Evolutionary conservation across 768 basidiomycete species (phyloP), one percentile per base, ranked within the genome.

Genomic region (Mycena filopes): DNA sequence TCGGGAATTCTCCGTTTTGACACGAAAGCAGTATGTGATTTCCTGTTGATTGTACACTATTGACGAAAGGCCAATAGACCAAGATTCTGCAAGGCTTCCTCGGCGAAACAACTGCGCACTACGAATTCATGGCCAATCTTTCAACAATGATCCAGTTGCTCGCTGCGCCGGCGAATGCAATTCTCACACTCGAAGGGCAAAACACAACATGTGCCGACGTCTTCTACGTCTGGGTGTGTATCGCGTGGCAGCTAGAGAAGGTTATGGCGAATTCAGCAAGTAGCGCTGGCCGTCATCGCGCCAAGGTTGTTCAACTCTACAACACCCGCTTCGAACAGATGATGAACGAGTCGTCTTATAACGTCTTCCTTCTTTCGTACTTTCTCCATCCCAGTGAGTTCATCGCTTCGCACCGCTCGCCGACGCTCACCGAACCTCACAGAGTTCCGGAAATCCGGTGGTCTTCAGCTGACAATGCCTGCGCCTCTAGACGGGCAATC

Each of bases 181-280:
- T 77, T 47, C 41, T 70, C 2, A 74, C 74, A 4, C 70, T 76
- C 7, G 75, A 77, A 54, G 76, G 75, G 5, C 73, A 75, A 43
- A 72, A 74, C 40, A 72, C 70, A 0, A 76, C 65, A 1, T 75
- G 75, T 46, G 71, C 75, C 3, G 73, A 77, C 57, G 66, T 76
- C 16, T 77, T 77, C 41, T 75, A 73, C 65, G 74, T 67, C 5
- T 76, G 73, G 71, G 71, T 77, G 23, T 69, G 70, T 41, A 77
- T 77, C 64, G 76, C 71, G 1, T 70, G 63, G 47, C 65, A 73
- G 8, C 65, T 77, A 9, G 69, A 73, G 47, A n/a, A 58, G 33
- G 58, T 74, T 4, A 56, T 75, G 20, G 46, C 58, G 40, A 63
- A 65, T n/a, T 67, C 68, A 12, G 26, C n/a, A 1, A 46, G 58